Conservation (phyloP, 192 early-diverging fungal genomes). For the Backusella psychrophila region DNA sequence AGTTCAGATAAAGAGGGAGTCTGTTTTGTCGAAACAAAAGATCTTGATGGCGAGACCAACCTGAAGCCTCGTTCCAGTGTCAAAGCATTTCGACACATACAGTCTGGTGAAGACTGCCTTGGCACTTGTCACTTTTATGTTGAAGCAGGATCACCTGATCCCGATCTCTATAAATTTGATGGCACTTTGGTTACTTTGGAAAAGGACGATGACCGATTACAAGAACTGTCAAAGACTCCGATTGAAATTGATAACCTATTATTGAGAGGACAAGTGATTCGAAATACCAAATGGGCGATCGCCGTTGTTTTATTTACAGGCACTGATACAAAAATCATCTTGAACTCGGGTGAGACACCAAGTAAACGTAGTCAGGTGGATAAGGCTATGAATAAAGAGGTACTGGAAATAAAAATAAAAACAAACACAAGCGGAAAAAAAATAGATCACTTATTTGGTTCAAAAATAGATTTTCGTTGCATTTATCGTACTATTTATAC, state of each 20-base stretch:
- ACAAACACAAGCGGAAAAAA: background rate
- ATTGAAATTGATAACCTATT: slow-evolving; percentile 78
- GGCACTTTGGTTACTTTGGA: slow-evolving; percentile 60
- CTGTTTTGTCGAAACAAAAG: slow-evolving; percentile 93
- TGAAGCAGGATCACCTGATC: slow-evolving; percentile 75
- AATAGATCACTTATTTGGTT: background rate
- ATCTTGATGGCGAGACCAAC: slow-evolving; percentile 97
- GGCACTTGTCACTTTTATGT: slow-evolving; percentile 54
- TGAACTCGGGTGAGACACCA: slow-evolving; percentile 88
- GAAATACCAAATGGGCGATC: slow-evolving; percentile 90
- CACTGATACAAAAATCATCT: slow-evolving; percentile 85
- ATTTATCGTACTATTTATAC: slow-evolving; percentile 51
- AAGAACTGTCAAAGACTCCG: slow-evolving; percentile 46
- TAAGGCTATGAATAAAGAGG: slow-evolving; percentile 74
- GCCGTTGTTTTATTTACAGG: slow-evolving; percentile 86
- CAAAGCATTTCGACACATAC: slow-evolving; percentile 60
- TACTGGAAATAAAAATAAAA: background rate
- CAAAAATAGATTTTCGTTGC: slow-evolving; percentile 49
- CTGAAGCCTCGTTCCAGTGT: slow-evolving; percentile 79
- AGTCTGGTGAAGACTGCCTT: slow-evolving; percentile 70
- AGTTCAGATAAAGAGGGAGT: slow-evolving; percentile 73
- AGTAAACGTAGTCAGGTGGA: slow-evolving; percentile 77
- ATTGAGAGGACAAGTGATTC: slow-evolving; percentile 83
- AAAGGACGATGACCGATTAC: background rate
- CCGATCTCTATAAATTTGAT: slow-evolving; percentile 75